A percentile compares a stretch with the other conserved stretches of the same genome.
Conservation (phyloP, 83 land plant genomes). For the Picea abies region DNA sequence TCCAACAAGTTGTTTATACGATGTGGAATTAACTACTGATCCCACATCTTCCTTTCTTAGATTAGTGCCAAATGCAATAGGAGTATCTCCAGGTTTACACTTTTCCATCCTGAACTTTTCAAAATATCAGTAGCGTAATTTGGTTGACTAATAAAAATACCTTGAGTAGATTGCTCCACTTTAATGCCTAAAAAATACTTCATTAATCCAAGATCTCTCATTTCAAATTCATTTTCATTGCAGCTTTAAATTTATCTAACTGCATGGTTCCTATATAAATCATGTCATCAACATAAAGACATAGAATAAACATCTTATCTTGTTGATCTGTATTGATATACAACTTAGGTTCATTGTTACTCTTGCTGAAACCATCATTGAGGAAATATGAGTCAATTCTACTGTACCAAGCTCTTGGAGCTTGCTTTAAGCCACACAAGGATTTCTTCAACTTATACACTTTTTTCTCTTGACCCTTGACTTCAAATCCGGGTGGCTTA, state of each 20-base stretch:
- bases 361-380: conserved; percentile 12
- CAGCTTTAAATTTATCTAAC: neutral
- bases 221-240: neutral
- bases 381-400: conserved; percentile 20
- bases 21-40: neutral
- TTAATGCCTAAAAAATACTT: neutral
- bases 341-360: conserved; percentile 12
- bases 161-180: neutral
- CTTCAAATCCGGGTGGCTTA: conserved; percentile 22
- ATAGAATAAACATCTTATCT: neutral
- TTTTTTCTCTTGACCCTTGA: conserved; percentile 24
- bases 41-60: neutral
- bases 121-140: conserved; percentile 2
- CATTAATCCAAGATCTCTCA: neutral
- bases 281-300: conserved; percentile 22
- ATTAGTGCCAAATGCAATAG: neutral
- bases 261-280: neutral
- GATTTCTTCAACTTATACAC: conserved; percentile 33
- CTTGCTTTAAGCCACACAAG: conserved; percentile 33
- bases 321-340: neutral
- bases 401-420: conserved; percentile 33
- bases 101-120: conserved; percentile 3
- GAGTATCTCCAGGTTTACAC: neutral
- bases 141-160: conserved; percentile 2
- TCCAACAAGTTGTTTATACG: conserved; percentile 15